Base-by-base conservation (phyloP, 2,329 filamentous ascomycete genomes). In the Zalaria sp. region DNA sequence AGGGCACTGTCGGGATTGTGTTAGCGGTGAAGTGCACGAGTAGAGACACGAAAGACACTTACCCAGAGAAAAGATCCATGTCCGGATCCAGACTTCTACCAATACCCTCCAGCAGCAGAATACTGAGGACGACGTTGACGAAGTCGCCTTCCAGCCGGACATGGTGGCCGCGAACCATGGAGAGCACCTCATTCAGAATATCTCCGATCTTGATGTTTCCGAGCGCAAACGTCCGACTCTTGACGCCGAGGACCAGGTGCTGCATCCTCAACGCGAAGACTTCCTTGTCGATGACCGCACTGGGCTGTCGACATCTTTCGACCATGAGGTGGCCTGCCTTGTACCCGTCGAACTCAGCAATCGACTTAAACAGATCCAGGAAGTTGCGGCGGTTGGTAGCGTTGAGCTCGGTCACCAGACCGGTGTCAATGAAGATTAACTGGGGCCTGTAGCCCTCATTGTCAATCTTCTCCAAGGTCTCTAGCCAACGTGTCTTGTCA, bases 221-320 rank as follows among this genome's bases (percentile, higher is more conserved):
- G 0, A 98, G 71, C 0, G 91, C 88, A 43, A 98, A 81, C 0
- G 91, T 98, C 35, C 80, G 75, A 50, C 80, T 83, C 68, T 96
- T 96, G 50, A 98, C 87, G 27, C 81, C 77, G 1, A 96, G 67
- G 2, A 98, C 86, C 4, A 98, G 73, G 63, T 96, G 88, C 61
- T 98, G 88, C 89, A 98, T 96, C 58, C 87, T 86, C 44, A 96
- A 68, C 0, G 89, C 87, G 56, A 96, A 98, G 0, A 96, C 75
- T 50, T 98, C 89, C 45, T 81, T 67, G 50, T 95, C 83, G 25
- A 94, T 71, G 1, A 98, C 91, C 2, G 83, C 83, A 36, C 91
- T 83, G 0, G 91, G 91, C 57, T 94, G 88, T 10, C 89, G 81
- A 56, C 88, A 96, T 36, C 91, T 79, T 60, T 94, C 85, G 45